A percentile compares a stretch with the other conserved stretches of the same genome.
Conservation (phyloP, 2,329 filamentous ascomycete species). For the Alternaria sp. region DNA sequence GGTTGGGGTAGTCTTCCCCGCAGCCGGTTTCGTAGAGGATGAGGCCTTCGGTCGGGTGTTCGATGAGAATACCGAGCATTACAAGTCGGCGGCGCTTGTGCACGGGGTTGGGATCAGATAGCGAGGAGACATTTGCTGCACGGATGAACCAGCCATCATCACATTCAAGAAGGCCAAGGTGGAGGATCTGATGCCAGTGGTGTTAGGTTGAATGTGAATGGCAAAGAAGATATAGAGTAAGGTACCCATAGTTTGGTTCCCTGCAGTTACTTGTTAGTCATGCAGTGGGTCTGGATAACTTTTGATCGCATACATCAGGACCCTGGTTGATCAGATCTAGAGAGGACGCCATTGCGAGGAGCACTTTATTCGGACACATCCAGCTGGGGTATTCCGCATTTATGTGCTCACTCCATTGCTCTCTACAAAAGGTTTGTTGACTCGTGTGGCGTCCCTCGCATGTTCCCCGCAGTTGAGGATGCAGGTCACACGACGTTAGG, state of each 20-base stretch:
- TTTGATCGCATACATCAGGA: constrained; percentile 22
- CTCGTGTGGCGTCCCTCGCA: neutral
- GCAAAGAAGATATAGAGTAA: neutral
- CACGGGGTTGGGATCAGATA: constrained; percentile 40
- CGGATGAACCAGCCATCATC: constrained; percentile 51
- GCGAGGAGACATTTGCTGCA: constrained; percentile 38
- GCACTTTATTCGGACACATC: neutral
- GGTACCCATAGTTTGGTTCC: constrained; percentile 51
- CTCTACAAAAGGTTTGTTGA: neutral
- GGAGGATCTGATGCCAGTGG: constrained; percentile 35
- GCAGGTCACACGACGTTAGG: no score
- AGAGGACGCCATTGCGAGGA: constrained; percentile 15
- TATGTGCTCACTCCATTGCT: neutral
- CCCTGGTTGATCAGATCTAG: constrained; percentile 32
- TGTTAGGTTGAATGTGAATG: neutral
- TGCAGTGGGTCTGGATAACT: neutral
- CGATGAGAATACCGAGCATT: constrained; percentile 22
- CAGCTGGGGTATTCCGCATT: neutral
- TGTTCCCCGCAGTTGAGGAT: neutral
- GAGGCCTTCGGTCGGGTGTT: constrained; percentile 48
- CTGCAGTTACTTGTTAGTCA: constrained; percentile 21
- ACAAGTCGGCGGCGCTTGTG: constrained; percentile 41
- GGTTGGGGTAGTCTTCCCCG: constrained; percentile 44
- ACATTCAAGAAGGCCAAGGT: constrained; percentile 48
- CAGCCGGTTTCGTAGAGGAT: constrained; percentile 51